phyloP scores from a whole-genome alignment of 2,329 filamentous ascomycete species.

The Leptographium radiaticola region DNA sequence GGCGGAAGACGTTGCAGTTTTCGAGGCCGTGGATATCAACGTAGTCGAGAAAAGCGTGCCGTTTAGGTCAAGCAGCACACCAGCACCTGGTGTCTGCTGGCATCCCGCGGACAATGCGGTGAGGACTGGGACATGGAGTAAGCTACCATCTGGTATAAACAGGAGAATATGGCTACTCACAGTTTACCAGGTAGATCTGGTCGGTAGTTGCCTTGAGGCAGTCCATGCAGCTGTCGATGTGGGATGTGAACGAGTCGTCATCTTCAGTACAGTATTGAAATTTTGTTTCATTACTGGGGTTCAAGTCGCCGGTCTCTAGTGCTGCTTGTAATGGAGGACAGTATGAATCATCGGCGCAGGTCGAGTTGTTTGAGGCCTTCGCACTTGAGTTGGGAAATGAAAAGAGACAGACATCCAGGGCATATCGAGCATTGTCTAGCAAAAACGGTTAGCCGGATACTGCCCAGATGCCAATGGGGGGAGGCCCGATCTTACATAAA shows the following conservation, averaged over 20 bases:
- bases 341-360: slow-evolving; percentile 28
- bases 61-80: slow-evolving; percentile 25
- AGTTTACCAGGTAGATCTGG: slow-evolving; percentile 34
- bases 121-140: slow-evolving; percentile 24
- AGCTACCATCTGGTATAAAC: neutral
- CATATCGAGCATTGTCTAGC: slow-evolving; percentile 36
- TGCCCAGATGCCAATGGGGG: no score
- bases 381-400: slow-evolving; percentile 17
- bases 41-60: slow-evolving; percentile 27
- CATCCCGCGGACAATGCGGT: slow-evolving; percentile 34
- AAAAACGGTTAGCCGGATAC: neutral
- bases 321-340: slow-evolving; percentile 27
- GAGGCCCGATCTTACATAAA: slow-evolving; percentile 35
- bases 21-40: slow-evolving; percentile 26
- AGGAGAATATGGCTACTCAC: slow-evolving; percentile 19
- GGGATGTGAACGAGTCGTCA: slow-evolving; percentile 17
- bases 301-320: slow-evolving; percentile 21
- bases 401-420: slow-evolving; percentile 34
- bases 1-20: slow-evolving; percentile 13
- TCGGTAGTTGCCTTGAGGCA: slow-evolving; percentile 28
- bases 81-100: slow-evolving; percentile 26
- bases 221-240: slow-evolving; percentile 24
- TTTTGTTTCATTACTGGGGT: slow-evolving; percentile 13
- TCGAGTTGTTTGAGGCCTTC: slow-evolving; percentile 23
- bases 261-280: slow-evolving; percentile 30